Base-by-base conservation (phyloP, 495 filamentous ascomycete genomes). In the Tuber indicum region DNA sequence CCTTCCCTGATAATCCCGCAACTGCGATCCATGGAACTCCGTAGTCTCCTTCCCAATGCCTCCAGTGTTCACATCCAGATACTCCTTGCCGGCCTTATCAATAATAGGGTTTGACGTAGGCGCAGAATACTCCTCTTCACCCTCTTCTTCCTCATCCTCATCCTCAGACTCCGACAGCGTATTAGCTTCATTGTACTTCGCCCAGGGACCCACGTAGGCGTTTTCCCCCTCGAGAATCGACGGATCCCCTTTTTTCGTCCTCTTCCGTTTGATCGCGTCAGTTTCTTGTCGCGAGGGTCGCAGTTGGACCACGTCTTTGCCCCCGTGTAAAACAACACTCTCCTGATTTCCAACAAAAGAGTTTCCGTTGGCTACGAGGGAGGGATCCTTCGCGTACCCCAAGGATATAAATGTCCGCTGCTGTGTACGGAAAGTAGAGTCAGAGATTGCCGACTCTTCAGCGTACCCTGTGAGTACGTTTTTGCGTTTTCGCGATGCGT, bases 151-250 rank as follows among this genome's bases (percentile, higher is more conserved):
- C 79, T 87, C 91, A 16, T 87, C 87, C 72, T 86, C 86, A 12
- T 26, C 58, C 66, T 78, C 80, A 12, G 79, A 81, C 78, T 85
- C 90, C 69, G 82, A 80, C 86, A 82, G 79, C 82, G 75, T 83
- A 85, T 49, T 84, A 85, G 87, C 86, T 52, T 90, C 87, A 76
- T 91, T 89, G 79, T 96, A 98, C 83, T 88, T 89, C 44, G 96
- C 96, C 96, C 96, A 99, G 0, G 96, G 96, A 1, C 96, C 96
- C 44, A 94, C 88, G 84, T 98, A 98, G 42, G 93, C 90, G 52
- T 90, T 91, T 9, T 92, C 91, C 0, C 96, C 96, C 78, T 97
- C 93, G 0, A 94, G 90, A 52, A 97, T 87, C 74, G 90, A 90
- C 44, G 92, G 87, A 83, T 95, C 91, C 12, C 96, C 96, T 84